Base-by-base conservation (phyloP, 2,329 filamentous ascomycete genomes). In the Penicillium brasilianum region DNA sequence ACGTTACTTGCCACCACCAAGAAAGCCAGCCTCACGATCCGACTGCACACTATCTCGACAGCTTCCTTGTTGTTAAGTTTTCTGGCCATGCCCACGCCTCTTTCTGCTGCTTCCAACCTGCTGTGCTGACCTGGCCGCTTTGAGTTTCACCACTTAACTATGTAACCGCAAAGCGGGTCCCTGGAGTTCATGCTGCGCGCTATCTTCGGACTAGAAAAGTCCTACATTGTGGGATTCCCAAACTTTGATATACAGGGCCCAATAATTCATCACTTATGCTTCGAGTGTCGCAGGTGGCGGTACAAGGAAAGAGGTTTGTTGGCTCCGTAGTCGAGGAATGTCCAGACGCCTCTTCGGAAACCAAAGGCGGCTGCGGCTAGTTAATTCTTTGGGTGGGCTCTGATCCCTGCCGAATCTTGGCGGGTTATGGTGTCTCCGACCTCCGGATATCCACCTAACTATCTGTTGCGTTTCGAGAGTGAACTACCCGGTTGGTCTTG, bases 401-500 rank as follows among this genome's bases (percentile, higher is more conserved):
- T 37, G 11, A 37, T 37, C 36, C 36, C 9, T 37, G 36, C 7
- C 36, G 2, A 37, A 37, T 37, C 9, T 16, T 37, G 36, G 36
- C 36, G 36, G 36, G 36, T 16, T 14, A 16, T 14, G 36, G 11
- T 37, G 3, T 37, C 36, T 37, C 36, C 9, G 36, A 37, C 36
- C 36, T 37, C 14, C 11, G 36, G 36, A 16, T 14, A 37, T 37
- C 36, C 22, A 49, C 44, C 25, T n/a, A n/a, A n/a, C 44, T 28
- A 22, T 49, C 20, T 30, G 30, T 22, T 44, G 41, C 41, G 41
- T 44, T 22, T 22, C 41, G 41, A 44, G 41, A 44, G 41, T 44
- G 41, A 44, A 44, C 41, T 44, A 44, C n/a, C 41, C 13, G 41
- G 41, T 44, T 44, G 41, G 41, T 44, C 41, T 44, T 44, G 41